These are phyloP conservation scores for Sindora glabra DNA, from an alignment of 306 rosid species.

Conservation along the genomic window DNA sequence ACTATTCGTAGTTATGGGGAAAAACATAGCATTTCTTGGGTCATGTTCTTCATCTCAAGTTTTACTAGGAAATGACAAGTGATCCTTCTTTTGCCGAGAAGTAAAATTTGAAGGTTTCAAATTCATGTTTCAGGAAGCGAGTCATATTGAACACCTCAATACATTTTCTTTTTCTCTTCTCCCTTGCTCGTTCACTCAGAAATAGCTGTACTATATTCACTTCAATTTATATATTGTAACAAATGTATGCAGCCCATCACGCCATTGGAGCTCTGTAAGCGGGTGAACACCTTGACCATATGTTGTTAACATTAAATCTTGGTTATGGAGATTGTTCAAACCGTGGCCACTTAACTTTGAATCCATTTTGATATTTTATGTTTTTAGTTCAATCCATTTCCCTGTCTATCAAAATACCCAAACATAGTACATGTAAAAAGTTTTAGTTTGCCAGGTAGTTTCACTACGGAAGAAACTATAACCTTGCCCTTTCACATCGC, in stretches of 20 bases:
- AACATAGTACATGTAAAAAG: too few species aligned
- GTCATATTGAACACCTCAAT: conserved; percentile 56
- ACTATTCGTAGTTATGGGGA: background rate
- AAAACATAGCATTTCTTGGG: background rate
- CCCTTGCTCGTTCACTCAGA: background rate
- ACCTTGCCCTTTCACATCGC: too few species aligned
- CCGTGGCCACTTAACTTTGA: too few species aligned
- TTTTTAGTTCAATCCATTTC: too few species aligned
- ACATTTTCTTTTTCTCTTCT: conserved; percentile 10
- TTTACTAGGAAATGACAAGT: background rate
- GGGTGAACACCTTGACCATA: too few species aligned
- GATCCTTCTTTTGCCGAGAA: background rate
- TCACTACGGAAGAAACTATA: too few species aligned
- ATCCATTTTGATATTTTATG: too few species aligned
- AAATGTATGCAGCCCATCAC: conserved; percentile 63
- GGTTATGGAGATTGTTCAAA: too few species aligned
- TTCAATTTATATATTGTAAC: conserved; percentile 1
- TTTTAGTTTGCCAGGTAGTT: too few species aligned
- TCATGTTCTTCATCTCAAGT: background rate
- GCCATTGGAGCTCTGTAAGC: conserved; percentile 90
- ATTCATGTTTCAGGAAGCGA: conserved; percentile 34
- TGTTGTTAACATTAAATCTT: too few species aligned
- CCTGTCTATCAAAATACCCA: too few species aligned
- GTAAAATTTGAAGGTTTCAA: background rate
- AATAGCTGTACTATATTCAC: conserved; percentile 18